Percentiles rank a stretch among this genome's conserved stretches.
Evolutionary conservation across 305 asterid genomes (phyloP).

Genomic region (Rubia peregrina): DNA sequence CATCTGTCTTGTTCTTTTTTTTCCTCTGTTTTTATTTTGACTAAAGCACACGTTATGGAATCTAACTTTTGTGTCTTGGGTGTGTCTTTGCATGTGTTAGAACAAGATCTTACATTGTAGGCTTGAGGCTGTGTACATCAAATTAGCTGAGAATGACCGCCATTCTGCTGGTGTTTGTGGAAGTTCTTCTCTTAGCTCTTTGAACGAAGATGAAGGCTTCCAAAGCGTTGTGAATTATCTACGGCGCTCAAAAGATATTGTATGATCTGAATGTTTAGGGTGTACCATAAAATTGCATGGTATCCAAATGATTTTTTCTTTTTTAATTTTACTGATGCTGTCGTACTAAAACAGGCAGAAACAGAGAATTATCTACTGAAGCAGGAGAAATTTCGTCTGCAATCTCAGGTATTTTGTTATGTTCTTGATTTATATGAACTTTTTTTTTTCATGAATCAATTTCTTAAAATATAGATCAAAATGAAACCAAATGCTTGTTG

Average conservation of each 20-base stretch:
- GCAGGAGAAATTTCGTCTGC: slow-evolving; percentile 80
- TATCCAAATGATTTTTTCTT: not conserved
- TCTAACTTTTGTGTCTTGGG: not conserved
- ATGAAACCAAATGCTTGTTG: not conserved
- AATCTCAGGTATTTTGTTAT: slow-evolving; percentile 47
- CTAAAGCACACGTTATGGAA: not conserved
- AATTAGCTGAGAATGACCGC: slow-evolving; percentile 70
- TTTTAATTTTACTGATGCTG: not conserved
- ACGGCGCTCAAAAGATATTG: slow-evolving; percentile 82
- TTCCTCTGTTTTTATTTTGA: not conserved
- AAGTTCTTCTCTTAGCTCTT: slow-evolving; percentile 33
- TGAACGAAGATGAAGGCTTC: slow-evolving; percentile 63
- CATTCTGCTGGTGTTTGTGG: slow-evolving; percentile 44
- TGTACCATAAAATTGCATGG: not conserved
- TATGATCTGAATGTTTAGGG: slow-evolving; percentile 7
- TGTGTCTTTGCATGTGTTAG: slow-evolving; percentile 10
- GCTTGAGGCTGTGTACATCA: slow-evolving; percentile 84
- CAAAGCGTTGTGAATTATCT: slow-evolving; percentile 77
- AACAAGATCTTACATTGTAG: slow-evolving; percentile 77
- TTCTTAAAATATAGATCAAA: too few species aligned
- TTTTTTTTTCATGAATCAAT: too few species aligned
- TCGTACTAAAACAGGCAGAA: slow-evolving; percentile 38
- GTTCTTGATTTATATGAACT: not conserved
- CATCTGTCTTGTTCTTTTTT: not conserved
- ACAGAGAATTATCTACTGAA: slow-evolving; percentile 86